Percentiles rank a stretch among this genome's conserved stretches.
These are phyloP conservation scores for Bipolaris gigantea DNA, from an alignment of 2,329 filamentous ascomycete species.

Conservation along the genomic window DNA sequence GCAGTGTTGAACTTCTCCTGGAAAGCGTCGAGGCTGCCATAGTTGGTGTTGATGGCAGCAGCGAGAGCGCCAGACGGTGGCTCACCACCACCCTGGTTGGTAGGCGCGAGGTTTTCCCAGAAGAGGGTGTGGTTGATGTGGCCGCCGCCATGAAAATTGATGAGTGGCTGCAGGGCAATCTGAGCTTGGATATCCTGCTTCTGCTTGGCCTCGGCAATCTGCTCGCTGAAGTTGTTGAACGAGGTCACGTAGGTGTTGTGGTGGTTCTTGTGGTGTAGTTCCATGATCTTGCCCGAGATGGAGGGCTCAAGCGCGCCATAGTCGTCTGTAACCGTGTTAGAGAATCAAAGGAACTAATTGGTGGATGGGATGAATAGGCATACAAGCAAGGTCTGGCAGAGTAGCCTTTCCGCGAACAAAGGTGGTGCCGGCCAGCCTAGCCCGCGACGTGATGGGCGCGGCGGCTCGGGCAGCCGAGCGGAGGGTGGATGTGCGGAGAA, in stretches of 20 bases:
- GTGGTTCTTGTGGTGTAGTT: constrained; percentile 92
- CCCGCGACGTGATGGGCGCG: constrained; percentile 63
- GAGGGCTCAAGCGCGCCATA: constrained; percentile 88
- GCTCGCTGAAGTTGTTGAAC: constrained; percentile 78
- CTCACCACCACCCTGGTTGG: constrained; percentile 67
- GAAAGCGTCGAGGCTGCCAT: constrained; percentile 61
- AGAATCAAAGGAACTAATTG: neutral
- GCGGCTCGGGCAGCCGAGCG: constrained; percentile 72
- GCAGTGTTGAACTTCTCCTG: constrained; percentile 67
- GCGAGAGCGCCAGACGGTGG: constrained; percentile 61
- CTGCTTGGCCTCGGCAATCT: constrained; percentile 62
- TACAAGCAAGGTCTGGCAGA: constrained; percentile 84
- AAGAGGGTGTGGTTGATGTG: constrained; percentile 70
- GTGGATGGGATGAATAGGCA: constrained; percentile 24
- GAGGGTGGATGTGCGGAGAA: constrained; percentile 71
- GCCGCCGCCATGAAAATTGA: constrained; percentile 69
- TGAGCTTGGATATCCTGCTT: constrained; percentile 58
- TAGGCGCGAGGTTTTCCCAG: constrained; percentile 71
- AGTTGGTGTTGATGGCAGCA: constrained; percentile 61
- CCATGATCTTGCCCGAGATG: constrained; percentile 91
- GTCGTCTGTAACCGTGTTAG: constrained; percentile 66
- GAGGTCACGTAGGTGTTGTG: constrained; percentile 92
- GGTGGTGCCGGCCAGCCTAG: constrained; percentile 69
- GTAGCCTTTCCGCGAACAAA: constrained; percentile 89
- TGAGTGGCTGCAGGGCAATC: constrained; percentile 59